Percentiles rank a stretch among this genome's conserved stretches.
Conservation (phyloP, 176 grass and related monocot species). For the Cenchrus purpureus region DNA sequence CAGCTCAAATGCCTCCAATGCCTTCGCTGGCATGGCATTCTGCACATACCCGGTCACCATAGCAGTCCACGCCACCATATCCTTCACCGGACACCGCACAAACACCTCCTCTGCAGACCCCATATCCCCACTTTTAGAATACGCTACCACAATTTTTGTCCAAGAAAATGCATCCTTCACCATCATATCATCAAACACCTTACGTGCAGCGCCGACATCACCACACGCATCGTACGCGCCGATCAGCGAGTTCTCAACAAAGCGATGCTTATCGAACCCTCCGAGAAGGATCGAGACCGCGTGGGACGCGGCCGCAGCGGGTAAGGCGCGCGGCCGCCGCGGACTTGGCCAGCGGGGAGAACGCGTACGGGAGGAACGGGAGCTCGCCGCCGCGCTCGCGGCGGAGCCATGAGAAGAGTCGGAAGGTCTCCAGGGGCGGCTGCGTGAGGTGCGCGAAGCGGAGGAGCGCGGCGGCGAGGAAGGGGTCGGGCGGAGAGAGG, state of each 20-base stretch:
- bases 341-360: slow-evolving; percentile 52
- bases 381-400: slow-evolving; percentile 38
- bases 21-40: slow-evolving; percentile 60
- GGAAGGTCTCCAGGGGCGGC: slow-evolving; percentile 41
- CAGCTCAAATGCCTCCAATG: slow-evolving; percentile 47
- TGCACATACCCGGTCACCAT: slow-evolving; percentile 62
- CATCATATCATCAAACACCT: slow-evolving; percentile 61
- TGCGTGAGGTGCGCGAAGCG: slow-evolving; percentile 49
- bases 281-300: slow-evolving; percentile 42
- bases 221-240: slow-evolving; percentile 29
- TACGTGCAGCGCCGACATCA: slow-evolving; percentile 39
- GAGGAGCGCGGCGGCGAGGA: slow-evolving; percentile 55
- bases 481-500: slow-evolving; percentile 49
- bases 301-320: slow-evolving; percentile 21
- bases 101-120: slow-evolving; percentile 52
- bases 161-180: slow-evolving; percentile 60
- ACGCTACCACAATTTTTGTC: slow-evolving; percentile 62
- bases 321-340: slow-evolving; percentile 40
- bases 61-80: slow-evolving; percentile 69
- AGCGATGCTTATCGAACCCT: slow-evolving; percentile 54
- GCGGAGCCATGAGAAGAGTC: slow-evolving; percentile 46
- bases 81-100: slow-evolving; percentile 42
- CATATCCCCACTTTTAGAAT: slow-evolving; percentile 47
- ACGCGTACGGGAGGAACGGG: slow-evolving; percentile 60
- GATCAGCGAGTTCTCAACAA: slow-evolving; percentile 70